phyloP scores from a whole-genome alignment of 306 rosid species.

The Echinosophora koreensis region DNA sequence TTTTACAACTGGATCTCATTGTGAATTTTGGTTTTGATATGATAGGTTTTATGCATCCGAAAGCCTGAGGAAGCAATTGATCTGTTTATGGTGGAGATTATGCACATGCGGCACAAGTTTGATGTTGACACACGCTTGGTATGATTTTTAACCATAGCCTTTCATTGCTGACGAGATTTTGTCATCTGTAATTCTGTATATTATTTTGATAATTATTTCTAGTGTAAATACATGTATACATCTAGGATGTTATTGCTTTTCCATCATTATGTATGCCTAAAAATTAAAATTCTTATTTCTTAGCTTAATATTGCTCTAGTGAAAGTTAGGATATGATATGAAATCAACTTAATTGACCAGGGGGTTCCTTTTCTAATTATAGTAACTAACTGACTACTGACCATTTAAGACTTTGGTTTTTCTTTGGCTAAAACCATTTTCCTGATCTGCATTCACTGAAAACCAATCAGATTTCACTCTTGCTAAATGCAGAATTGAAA shows the following conservation, averaged over 20 bases:
- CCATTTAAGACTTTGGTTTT: neutral
- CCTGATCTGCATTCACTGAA: neutral
- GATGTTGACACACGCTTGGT: constrained; percentile 97
- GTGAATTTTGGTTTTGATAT: constrained; percentile 37
- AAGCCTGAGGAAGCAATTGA: constrained; percentile 91
- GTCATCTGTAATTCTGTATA: neutral
- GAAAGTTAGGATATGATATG: neutral
- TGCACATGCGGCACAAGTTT: constrained; percentile 99
- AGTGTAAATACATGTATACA: neutral
- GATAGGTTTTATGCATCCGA: constrained; percentile 84
- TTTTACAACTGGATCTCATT: constrained; percentile 30
- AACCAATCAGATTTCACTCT: neutral
- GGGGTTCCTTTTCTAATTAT: neutral
- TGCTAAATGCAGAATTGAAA: neutral
- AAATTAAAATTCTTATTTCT: neutral
- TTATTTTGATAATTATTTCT: neutral
- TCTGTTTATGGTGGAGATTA: constrained; percentile 96
- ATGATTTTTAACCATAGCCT: constrained; percentile 45
- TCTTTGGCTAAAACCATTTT: neutral
- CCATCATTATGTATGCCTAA: neutral
- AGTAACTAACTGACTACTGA: neutral
- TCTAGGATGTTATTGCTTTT: neutral
- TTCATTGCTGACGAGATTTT: constrained; percentile 14
- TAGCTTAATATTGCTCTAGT: neutral
- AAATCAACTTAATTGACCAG: neutral